A percentile compares a stretch with the other conserved stretches of the same genome.
These are phyloP conservation scores for Penicillium bovifimosum DNA, from an alignment of 495 filamentous ascomycete species.

Conservation along the genomic window DNA sequence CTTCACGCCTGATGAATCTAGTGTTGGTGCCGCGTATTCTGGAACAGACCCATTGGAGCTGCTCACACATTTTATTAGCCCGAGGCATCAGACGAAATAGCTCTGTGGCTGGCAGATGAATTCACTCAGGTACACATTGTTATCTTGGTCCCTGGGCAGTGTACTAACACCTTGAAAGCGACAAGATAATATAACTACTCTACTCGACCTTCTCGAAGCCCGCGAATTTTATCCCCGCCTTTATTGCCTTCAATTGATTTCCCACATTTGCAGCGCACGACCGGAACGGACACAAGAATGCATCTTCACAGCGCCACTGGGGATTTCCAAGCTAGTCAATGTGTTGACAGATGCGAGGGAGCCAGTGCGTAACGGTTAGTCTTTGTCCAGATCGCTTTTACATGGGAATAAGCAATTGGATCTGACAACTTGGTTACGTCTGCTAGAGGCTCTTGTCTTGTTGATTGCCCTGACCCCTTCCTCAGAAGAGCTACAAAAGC, in stretches of 20 bases:
- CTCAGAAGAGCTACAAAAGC: conserved; percentile 82
- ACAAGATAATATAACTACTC: conserved; percentile 92
- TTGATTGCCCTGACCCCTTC: conserved; percentile 64
- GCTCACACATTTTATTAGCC: conserved; percentile 49
- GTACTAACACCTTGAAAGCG: conserved; percentile 51
- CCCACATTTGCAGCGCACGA: conserved; percentile 76
- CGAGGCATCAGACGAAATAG: conserved; percentile 95
- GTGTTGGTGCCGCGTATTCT: conserved; percentile 43
- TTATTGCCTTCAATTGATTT: conserved; percentile 86
- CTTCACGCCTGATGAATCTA: conserved; percentile 68
- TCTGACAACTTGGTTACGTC: conserved; percentile 11
- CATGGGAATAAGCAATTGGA: not conserved
- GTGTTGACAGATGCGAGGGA: conserved; percentile 81
- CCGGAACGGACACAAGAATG: conserved; percentile 96
- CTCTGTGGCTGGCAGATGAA: conserved; percentile 93
- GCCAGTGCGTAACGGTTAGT: conserved; percentile 78
- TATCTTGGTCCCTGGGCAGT: conserved; percentile 5
- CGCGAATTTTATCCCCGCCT: conserved; percentile 89
- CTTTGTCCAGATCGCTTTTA: not conserved
- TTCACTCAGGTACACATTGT: conserved; percentile 73
- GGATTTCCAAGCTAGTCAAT: conserved; percentile 79
- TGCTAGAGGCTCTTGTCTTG: conserved; percentile 58
- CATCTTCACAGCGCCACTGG: conserved; percentile 79
- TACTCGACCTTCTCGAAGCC: conserved; percentile 83
- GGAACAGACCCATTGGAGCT: not conserved